These are phyloP conservation scores for Novymonas esmeraldas DNA, from an alignment of 208 protist genomes.

Conservation along the genomic window DNA sequence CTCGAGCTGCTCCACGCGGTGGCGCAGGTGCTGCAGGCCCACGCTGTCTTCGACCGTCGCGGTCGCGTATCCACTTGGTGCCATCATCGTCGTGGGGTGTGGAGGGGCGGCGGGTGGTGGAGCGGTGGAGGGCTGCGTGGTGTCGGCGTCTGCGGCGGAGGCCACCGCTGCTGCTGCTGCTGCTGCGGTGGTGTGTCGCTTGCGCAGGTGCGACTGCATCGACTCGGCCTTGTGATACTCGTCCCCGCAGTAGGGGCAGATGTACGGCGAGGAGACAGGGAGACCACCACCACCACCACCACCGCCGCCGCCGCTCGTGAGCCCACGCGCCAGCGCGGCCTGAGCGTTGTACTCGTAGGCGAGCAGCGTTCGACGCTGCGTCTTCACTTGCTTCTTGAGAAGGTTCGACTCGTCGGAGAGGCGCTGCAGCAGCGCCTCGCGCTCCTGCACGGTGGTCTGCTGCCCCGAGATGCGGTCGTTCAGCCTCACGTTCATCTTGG, in stretches of 20 bases:
- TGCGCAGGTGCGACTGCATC: slow-evolving; percentile 89
- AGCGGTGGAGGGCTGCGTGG: neutral
- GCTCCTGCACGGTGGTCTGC: slow-evolving; percentile 36
- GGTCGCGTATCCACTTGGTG: neutral
- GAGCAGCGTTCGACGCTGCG: slow-evolving; percentile 77
- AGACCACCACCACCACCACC: neutral
- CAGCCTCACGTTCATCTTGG: slow-evolving; percentile 80
- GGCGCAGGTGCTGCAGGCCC: slow-evolving; percentile 40
- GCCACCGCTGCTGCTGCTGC: neutral
- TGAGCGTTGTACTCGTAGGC: slow-evolving; percentile 83
- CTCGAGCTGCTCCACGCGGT: slow-evolving; percentile 59
- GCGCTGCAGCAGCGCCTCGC: slow-evolving; percentile 39
- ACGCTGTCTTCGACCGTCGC: slow-evolving; percentile 11
- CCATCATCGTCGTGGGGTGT: neutral
- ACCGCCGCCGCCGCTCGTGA: slow-evolving; percentile 2
- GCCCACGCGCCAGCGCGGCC: slow-evolving; percentile 21
- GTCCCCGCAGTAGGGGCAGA: slow-evolving; percentile 80
- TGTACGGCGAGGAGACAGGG: neutral
- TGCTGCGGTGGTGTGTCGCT: slow-evolving; percentile 52
- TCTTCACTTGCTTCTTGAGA: slow-evolving; percentile 86
- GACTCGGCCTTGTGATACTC: slow-evolving; percentile 86
- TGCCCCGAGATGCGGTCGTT: slow-evolving; percentile 59
- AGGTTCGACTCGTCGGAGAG: slow-evolving; percentile 62
- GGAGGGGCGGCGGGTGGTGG: neutral
- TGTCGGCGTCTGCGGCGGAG: neutral